Conservation (phyloP, 306 rosid species). For the Cucumis melo region DNA sequence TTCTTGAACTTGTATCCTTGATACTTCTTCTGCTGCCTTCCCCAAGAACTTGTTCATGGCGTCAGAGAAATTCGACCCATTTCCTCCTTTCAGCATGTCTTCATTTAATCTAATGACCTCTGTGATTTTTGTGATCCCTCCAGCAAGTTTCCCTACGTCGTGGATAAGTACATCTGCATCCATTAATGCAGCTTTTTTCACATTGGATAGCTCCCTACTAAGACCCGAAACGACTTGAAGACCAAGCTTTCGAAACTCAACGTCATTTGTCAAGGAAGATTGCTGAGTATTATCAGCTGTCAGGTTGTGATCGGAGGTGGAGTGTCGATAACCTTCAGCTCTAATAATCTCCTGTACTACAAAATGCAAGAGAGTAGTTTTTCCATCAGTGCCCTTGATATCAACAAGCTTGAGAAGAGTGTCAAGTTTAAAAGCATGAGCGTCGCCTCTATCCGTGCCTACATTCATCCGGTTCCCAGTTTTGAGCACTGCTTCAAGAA, state of each 20-base stretch:
- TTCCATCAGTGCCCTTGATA: conserved; percentile 70
- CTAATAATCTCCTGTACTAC: conserved; percentile 79
- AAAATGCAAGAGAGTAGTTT: conserved; percentile 76
- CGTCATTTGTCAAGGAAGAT: conserved; percentile 46
- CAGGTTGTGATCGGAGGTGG: conserved; percentile 22
- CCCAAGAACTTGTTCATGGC: conserved; percentile 51
- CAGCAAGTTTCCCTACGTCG: conserved; percentile 57
- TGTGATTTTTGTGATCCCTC: conserved; percentile 44
- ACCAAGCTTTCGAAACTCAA: conserved; percentile 56
- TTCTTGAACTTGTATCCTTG: conserved; percentile 43
- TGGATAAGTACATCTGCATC: conserved; percentile 56
- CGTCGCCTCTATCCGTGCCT: conserved; percentile 89
- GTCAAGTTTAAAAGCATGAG: conserved; percentile 86
- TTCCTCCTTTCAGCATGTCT: conserved; percentile 27
- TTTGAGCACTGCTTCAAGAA: conserved; percentile 82
- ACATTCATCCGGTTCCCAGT: conserved; percentile 92
- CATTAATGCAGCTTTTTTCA: conserved; percentile 79
- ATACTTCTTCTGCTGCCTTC: conserved; percentile 54
- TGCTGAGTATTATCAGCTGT: conserved; percentile 21
- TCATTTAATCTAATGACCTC: conserved; percentile 46
- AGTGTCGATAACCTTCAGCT: conserved; percentile 60
- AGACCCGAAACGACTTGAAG: conserved; percentile 85
- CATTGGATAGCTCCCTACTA: conserved; percentile 70
- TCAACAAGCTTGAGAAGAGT: conserved; percentile 83
- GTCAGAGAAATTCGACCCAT: conserved; percentile 38